Percentiles rank a stretch among this genome's conserved stretches.
Evolutionary conservation across 768 basidiomycete species (phyloP).

Genomic region (Lactarius pseudohatsudake): DNA sequence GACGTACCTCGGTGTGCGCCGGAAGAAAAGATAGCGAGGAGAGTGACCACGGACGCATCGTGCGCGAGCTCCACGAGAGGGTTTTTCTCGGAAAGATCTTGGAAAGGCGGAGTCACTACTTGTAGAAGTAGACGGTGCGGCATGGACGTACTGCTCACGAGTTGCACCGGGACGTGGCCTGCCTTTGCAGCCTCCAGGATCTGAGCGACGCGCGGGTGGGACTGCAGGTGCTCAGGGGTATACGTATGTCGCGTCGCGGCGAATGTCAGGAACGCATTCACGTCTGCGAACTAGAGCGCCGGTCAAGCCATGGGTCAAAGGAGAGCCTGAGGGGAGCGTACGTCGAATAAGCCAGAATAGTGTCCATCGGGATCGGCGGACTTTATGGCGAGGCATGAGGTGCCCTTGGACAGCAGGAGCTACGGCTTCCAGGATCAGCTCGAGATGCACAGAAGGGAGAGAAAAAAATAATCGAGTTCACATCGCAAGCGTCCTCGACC

Average conservation of each 20-base stretch:
- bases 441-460: not conserved
- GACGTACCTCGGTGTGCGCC: constrained; percentile 69
- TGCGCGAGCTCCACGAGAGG: constrained; percentile 63
- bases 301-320: not conserved
- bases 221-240: constrained; percentile 56
- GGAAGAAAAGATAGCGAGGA: constrained; percentile 64
- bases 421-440: constrained; percentile 33
- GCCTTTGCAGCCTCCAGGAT: constrained; percentile 74
- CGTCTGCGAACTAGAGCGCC: constrained; percentile 65
- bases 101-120: not conserved
- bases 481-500: constrained; percentile 84
- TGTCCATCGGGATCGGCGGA: constrained; percentile 31
- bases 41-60: constrained; percentile 59
- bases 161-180: constrained; percentile 69
- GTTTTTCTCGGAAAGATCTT: constrained; percentile 86
- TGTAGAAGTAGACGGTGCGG: not conserved
- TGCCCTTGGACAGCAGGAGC: constrained; percentile 62
- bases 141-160: constrained; percentile 68
- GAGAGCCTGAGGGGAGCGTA: constrained; percentile 38
- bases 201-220: constrained; percentile 58
- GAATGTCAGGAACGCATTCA: constrained; percentile 83
- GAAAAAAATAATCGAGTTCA: constrained; percentile 36
- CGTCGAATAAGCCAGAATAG: constrained; percentile 71
- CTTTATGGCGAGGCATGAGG: constrained; percentile 65
- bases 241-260: constrained; percentile 78